phyloP scores from a whole-genome alignment of 2,329 filamentous ascomycete genomes.

The Tolypocladium pustulatum region DNA sequence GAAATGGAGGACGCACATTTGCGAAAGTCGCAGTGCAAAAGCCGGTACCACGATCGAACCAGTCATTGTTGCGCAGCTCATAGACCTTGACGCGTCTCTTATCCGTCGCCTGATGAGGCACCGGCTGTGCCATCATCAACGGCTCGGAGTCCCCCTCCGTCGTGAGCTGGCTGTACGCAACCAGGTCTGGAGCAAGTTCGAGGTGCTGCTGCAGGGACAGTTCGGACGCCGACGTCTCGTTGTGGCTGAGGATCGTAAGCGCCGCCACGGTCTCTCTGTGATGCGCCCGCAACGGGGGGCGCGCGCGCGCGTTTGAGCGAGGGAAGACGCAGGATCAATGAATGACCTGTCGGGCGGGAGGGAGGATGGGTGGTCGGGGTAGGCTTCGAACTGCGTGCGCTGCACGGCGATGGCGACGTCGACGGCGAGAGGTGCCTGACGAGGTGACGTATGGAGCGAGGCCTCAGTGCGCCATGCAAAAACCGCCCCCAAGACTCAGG shows the following conservation, averaged over 20 bases:
- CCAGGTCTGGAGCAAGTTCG: constrained; percentile 42
- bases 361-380: neutral
- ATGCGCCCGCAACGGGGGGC: constrained; percentile 13
- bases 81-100: constrained; percentile 93
- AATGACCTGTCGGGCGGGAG: constrained; percentile 1
- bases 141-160: constrained; percentile 46
- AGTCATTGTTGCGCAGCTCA: constrained; percentile 96
- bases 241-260: constrained; percentile 43
- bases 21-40: constrained; percentile 76
- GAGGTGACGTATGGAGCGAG: constrained; percentile 1
- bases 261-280: constrained; percentile 40
- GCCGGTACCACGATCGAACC: constrained; percentile 94
- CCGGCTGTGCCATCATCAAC: constrained; percentile 61
- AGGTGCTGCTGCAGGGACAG: constrained; percentile 51
- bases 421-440: constrained; percentile 1
- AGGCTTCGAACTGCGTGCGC: neutral
- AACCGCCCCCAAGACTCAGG: constrained; percentile 1
- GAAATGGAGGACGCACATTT: constrained; percentile 45
- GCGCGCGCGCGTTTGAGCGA: constrained; percentile 6
- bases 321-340: neutral
- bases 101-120: constrained; percentile 58
- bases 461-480: constrained; percentile 23
- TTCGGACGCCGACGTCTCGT: constrained; percentile 37
- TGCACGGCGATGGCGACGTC: neutral
- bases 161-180: constrained; percentile 37